Base-by-base conservation (phyloP, 163 green algal genomes). In the Chlorella variabilis region DNA sequence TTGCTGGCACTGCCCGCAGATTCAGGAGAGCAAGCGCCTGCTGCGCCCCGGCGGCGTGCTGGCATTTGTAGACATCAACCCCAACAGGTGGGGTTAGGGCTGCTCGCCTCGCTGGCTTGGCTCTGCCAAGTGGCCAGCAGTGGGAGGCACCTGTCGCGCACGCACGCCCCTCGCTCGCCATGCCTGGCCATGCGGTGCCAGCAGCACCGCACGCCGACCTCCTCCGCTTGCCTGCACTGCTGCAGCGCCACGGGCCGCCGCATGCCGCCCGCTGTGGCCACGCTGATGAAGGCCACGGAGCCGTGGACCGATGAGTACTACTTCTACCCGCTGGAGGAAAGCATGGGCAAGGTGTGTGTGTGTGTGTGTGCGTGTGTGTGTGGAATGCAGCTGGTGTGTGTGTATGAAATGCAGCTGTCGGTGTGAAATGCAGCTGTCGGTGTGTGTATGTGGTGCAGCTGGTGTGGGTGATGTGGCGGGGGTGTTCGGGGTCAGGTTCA, bases 221-320 rank as follows among this genome's bases (percentile, higher is more conserved):
- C 31, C 34, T 36, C 6, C 65, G 21, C 65, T 18, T 51, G 21
- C 17, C 34, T 56, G 21, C 29, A 27, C 42, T 45, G n/a, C 27
- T 79, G 73, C 54, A 56, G 38, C 59, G n/a, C 73, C 17, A 36
- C 73, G 3, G 36, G 54, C 29, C 73, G 49, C 49, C 36, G 25
- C 71, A 66, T 66, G 49, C 71, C 71, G 49, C 71, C 71, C 25
- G 49, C 49, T 0, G 25, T 66, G 13, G 49, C 71, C 61, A 63
- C 91, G 15, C 87, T 97, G 29, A 96, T 98, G 90, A 97, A 96
- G 87, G 92, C 86, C 31, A 97, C 94, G 8, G 94, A 98, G 89
- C 94, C 94, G 1, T 93, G 87, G 81, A 89, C 45, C 42, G 94
- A 97, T 63, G 86, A 94, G 71, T 78, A 78, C 34, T 78, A 78